phyloP scores from a whole-genome alignment of 75 land plant genomes.

The Sequoiadendron giganteum region DNA sequence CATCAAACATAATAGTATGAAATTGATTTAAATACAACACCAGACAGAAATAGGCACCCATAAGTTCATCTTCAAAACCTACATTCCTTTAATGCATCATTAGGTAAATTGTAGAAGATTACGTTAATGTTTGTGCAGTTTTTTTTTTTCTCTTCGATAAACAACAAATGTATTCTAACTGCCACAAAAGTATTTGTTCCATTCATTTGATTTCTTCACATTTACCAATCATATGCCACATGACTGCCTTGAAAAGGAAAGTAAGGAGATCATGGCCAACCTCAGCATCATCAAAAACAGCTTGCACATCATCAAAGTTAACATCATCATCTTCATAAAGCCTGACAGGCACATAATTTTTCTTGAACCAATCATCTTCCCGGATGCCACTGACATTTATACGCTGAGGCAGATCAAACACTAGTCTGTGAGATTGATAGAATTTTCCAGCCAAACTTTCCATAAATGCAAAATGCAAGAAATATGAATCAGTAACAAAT shows the following conservation, averaged over 20 bases:
- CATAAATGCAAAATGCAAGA: neutral
- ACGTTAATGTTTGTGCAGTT: neutral
- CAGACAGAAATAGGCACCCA: neutral
- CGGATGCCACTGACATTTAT: conserved; percentile 64
- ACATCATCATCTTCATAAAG: conserved; percentile 68
- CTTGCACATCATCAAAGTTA: conserved; percentile 84
- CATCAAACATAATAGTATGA: neutral
- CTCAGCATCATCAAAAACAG: conserved; percentile 89
- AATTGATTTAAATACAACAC: neutral
- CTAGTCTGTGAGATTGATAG: neutral
- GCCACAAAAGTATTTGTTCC: neutral
- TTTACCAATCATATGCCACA: neutral
- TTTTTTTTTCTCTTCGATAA: neutral
- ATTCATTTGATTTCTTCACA: neutral
- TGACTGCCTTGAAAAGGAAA: conserved; percentile 5
- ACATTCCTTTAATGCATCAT: neutral
- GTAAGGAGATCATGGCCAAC: conserved; percentile 29
- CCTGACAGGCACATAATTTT: conserved; percentile 64
- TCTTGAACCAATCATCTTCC: conserved; percentile 86
- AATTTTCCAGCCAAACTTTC: neutral
- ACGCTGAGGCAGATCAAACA: conserved; percentile 54
- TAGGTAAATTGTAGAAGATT: neutral
- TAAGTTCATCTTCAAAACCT: neutral
- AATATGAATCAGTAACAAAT: neutral
- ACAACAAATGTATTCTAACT: neutral